phyloP scores from a whole-genome alignment of 2,329 filamentous ascomycete species.

The Apiospora malaysiana region DNA sequence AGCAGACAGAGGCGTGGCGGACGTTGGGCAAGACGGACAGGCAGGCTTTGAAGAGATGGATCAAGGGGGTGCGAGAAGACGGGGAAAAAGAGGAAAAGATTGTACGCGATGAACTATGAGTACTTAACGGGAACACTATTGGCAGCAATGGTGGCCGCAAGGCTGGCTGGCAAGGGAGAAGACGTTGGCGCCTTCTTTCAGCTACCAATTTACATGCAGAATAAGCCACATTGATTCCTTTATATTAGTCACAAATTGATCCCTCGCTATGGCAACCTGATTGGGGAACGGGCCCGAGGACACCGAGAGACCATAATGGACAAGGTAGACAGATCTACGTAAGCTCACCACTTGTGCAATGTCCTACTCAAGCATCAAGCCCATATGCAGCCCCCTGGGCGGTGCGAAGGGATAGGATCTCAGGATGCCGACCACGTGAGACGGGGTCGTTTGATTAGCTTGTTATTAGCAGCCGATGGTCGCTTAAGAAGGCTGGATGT shows the following conservation, averaged over 20 bases:
- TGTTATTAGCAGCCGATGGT: background rate
- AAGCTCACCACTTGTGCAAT: background rate
- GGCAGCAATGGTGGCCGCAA: background rate
- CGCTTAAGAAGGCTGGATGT: background rate
- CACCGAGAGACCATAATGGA: slow-evolving; percentile 12
- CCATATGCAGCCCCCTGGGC: background rate
- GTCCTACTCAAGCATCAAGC: background rate
- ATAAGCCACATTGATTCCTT: background rate
- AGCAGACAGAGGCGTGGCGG: background rate
- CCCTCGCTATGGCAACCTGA: background rate
- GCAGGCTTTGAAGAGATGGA: slow-evolving; percentile 8
- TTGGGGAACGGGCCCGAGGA: background rate
- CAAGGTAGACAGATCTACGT: background rate
- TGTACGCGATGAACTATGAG: background rate
- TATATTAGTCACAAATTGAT: background rate
- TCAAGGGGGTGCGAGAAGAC: background rate
- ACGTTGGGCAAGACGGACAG: background rate
- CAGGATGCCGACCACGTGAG: background rate
- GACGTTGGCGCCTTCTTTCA: background rate
- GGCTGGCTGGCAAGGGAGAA: background rate
- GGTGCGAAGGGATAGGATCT: background rate
- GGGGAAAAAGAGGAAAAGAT: background rate
- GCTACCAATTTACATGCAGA: background rate
- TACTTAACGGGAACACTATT: background rate
- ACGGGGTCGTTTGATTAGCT: slow-evolving; percentile 9